Evolutionary conservation across 2,329 filamentous ascomycete genomes (phyloP).

Genomic region (Ceratocystiopsis minuta): DNA sequence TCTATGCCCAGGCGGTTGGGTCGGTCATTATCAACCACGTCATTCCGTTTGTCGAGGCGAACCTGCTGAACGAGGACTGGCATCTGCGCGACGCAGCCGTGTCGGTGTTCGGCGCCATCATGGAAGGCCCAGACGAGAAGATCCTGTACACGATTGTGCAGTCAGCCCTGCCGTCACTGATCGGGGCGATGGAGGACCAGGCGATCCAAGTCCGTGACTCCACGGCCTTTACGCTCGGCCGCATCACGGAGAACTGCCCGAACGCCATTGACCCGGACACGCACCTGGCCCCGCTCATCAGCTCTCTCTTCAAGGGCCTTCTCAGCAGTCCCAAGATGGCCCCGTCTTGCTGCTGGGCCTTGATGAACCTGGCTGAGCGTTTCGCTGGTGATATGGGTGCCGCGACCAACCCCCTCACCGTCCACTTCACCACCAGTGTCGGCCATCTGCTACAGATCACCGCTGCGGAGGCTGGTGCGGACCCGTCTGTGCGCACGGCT

Average conservation of each 20-base stretch:
- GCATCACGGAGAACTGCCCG: constrained; percentile 86
- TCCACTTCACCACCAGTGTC: constrained; percentile 86
- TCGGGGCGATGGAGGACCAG: constrained; percentile 78
- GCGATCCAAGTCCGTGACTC: constrained; percentile 89
- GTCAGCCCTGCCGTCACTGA: constrained; percentile 80
- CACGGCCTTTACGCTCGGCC: constrained; percentile 84
- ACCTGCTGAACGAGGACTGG: constrained; percentile 85
- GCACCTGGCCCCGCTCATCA: constrained; percentile 72
- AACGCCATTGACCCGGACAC: constrained; percentile 73
- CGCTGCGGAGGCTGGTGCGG: constrained; percentile 47
- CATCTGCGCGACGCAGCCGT: constrained; percentile 88
- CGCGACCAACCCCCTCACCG: constrained; percentile 62
- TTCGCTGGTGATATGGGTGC: constrained; percentile 77
- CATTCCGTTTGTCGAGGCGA: constrained; percentile 76
- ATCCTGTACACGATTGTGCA: constrained; percentile 86
- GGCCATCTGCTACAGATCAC: constrained; percentile 72
- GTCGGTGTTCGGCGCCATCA: constrained; percentile 92
- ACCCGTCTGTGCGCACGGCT: constrained; percentile 80
- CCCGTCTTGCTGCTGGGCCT: constrained; percentile 92
- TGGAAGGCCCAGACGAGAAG: constrained; percentile 93
- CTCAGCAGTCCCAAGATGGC: constrained; percentile 92
- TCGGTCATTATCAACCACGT: constrained; percentile 72
- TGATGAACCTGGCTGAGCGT: constrained; percentile 95
- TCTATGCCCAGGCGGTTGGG: constrained; percentile 85
- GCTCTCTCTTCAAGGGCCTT: constrained; percentile 75